Evolutionary conservation across 164 flowering plant species (phyloP), one percentile per base, ranked within the genome.

Genomic region (Tetrastigma voinierianum): DNA sequence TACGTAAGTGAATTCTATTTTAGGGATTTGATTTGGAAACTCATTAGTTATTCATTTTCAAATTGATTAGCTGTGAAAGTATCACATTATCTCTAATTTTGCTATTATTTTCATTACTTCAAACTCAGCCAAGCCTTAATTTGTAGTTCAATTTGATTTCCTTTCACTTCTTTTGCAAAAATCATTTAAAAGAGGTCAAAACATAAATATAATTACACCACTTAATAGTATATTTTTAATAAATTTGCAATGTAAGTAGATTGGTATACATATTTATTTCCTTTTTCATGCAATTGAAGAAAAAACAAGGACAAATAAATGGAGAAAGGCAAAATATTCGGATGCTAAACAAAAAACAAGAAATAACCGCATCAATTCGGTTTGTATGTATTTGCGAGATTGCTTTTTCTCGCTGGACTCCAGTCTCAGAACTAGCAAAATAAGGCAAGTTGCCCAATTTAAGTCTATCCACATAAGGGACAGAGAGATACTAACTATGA

Each of bases 281-380:
- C 52, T 2, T 49, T 49, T 16, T 49, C 15, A n/a, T 14, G 8
- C 15, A n/a, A 49, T 11, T 12, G 16, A 11, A 49, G 15, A n/a
- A 48, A 48, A 14, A 15, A 49, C 14, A 49, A 49, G 16, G n/a
- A 14, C 4, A 49, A 13, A 49, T 15, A 13, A 16, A 49, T 14
- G 16, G n/a, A 11, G 6, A 49, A 4, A 49, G 15, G n/a, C 52
- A 49, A n/a, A n/a, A n/a, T n/a, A n/a, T 49, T 49, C n/a, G 7
- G 16, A 49, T 6, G n/a, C n/a, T 14, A 49, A 11, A 49, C 15
- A 23, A 32, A 46, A 23, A 58, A 58, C 44, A 23, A 25, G 46
- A 23, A 58, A 23, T 58, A 46, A 13, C 61, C 25, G 45, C 61
- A 25, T 58, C 15, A 58, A 25, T 58, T 25, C 32, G 61, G 14